Evolutionary conservation across 805 yeast genomes (phyloP).

Genomic region (Priceomyces medius): DNA sequence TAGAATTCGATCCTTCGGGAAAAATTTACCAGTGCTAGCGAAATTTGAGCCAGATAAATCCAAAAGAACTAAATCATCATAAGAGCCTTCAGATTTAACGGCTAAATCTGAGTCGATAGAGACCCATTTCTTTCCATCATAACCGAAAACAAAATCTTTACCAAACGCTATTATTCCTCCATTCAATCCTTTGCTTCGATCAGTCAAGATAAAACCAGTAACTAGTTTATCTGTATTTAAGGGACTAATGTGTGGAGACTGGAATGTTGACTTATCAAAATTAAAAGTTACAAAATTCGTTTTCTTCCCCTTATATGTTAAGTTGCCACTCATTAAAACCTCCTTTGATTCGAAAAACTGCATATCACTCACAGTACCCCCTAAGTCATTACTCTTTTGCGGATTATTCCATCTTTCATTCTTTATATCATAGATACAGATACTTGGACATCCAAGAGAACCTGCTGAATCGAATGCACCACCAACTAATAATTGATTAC

Average conservation of each 20-base stretch:
- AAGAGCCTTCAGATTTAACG: conserved; percentile 27
- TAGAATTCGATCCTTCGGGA: conserved; percentile 46
- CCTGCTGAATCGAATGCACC: conserved; percentile 69
- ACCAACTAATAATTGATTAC: conserved; percentile 57
- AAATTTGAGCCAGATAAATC: conserved; percentile 29
- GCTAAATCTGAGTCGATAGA: conserved; percentile 35
- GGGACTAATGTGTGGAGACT: conserved; percentile 19
- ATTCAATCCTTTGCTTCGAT: conserved; percentile 32
- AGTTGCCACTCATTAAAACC: conserved; percentile 52
- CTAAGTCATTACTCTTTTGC: conserved; percentile 19
- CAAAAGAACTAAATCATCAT: conserved; percentile 48
- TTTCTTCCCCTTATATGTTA: conserved; percentile 36
- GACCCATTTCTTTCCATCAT: conserved; percentile 51
- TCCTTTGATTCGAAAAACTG: conserved; percentile 40
- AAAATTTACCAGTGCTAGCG: conserved; percentile 34
- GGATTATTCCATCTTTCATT: conserved; percentile 56
- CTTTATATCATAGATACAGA: conserved; percentile 65
- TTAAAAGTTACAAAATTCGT: conserved; percentile 55
- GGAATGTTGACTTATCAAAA: conserved; percentile 39
- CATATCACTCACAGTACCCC: conserved; percentile 56
- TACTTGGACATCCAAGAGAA: conserved; percentile 52
- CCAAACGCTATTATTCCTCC: conserved; percentile 42
- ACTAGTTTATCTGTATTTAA: conserved; percentile 25
- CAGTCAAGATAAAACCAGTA: conserved; percentile 47
- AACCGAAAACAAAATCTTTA: conserved; percentile 34